phyloP scores from a whole-genome alignment of 1,284 basidiomycete genomes.

The Coriolopsis trogii region DNA sequence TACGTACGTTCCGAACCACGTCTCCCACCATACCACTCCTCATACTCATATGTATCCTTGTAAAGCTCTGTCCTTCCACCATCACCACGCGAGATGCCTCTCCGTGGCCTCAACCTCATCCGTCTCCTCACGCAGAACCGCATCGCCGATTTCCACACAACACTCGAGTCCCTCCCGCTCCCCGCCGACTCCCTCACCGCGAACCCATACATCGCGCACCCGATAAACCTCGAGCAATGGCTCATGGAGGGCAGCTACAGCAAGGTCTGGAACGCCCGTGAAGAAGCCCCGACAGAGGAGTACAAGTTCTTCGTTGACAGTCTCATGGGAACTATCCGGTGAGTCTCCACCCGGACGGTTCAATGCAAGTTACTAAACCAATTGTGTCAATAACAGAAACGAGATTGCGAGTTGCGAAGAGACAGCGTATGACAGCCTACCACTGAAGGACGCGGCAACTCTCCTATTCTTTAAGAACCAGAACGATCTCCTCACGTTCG shows the following conservation, averaged over 20 bases:
- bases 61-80: conserved; percentile 72
- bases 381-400: too few species aligned
- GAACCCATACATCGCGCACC: conserved; percentile 83
- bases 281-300: conserved; percentile 85
- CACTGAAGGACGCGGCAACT: conserved; percentile 86
- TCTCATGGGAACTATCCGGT: conserved; percentile 92
- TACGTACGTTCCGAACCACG: conserved; percentile 46
- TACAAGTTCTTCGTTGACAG: conserved; percentile 91
- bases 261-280: conserved; percentile 95
- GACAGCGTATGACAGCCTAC: conserved; percentile 85
- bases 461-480: conserved; percentile 85
- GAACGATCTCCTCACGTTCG: conserved; percentile 78
- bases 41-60: background rate
- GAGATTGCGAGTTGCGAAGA: conserved; percentile 96
- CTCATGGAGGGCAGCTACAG: conserved; percentile 99
- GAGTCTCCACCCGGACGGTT: conserved; percentile 19
- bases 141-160: conserved; percentile 98
- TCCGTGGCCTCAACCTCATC: conserved; percentile 93
- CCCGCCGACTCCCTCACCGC: conserved; percentile 71
- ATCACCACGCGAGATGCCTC: conserved; percentile 86
- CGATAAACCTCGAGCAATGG: conserved; percentile 93
- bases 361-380: background rate
- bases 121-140: conserved; percentile 94
- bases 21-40: background rate
- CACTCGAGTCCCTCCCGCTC: conserved; percentile 92